Evolutionary conservation across 371 early-diverging fungal genomes (phyloP).

Genomic region (Syncephalis plumigaleata): DNA sequence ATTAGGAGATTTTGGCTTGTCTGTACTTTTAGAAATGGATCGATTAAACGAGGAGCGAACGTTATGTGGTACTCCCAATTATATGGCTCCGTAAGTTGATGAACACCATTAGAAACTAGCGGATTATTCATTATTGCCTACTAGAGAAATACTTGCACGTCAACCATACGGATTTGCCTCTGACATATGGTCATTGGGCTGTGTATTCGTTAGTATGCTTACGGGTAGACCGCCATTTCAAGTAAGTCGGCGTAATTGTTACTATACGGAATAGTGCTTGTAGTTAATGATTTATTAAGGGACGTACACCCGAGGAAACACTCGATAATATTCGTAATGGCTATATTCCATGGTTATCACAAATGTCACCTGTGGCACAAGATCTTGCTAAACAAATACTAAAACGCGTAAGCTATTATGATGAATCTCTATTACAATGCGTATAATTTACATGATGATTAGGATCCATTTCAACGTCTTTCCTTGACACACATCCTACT

Average conservation of each 20-base stretch:
- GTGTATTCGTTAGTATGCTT: conserved; percentile 37
- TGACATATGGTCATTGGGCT: conserved; percentile 55
- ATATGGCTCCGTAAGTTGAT: not conserved
- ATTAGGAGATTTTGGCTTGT: not conserved
- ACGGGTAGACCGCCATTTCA: conserved; percentile 61
- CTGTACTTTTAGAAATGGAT: not conserved
- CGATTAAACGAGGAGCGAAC: not conserved
- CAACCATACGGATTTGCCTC: conserved; percentile 37
- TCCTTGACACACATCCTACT: conserved; percentile 5
- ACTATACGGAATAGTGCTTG: no score
- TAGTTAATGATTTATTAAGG: no score
- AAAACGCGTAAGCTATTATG: no score
- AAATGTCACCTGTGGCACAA: no score
- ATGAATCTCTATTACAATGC: no score
- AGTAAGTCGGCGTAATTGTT: conserved; percentile 10
- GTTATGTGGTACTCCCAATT: conserved; percentile 2
- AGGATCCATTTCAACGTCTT: conserved; percentile 23
- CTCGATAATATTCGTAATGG: no score
- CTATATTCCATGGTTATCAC: no score
- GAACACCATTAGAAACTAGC: not conserved
- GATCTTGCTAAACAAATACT: no score
- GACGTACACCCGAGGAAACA: no score
- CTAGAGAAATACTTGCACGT: conserved; percentile 2
- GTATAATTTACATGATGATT: not conserved
- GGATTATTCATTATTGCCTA: conserved; percentile 1